These are phyloP conservation scores for Myxozyma geophila DNA, from an alignment of 805 yeast species.

Conservation along the genomic window DNA sequence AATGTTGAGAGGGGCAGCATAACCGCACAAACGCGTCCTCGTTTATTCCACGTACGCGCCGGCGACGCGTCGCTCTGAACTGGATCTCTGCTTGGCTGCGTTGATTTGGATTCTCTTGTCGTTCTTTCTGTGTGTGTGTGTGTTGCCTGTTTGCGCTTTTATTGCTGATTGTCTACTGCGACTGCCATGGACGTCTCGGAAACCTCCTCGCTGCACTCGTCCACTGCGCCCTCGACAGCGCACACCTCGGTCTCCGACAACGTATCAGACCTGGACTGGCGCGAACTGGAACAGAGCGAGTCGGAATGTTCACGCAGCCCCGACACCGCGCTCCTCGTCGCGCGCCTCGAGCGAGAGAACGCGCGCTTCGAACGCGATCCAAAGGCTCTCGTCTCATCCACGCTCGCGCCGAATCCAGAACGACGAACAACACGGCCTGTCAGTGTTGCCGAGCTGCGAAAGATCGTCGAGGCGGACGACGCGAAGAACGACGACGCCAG, in stretches of 20 bases:
- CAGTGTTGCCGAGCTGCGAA: constrained; percentile 23
- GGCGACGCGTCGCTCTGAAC: background rate
- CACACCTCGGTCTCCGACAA: constrained; percentile 8
- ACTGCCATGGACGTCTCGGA: constrained; percentile 3
- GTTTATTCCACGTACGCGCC: background rate
- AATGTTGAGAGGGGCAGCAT: constrained; percentile 1
- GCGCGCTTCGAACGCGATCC: constrained; percentile 34
- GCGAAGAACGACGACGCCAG: background rate
- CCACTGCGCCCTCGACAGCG: constrained; percentile 1
- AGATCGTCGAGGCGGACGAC: constrained; percentile 20
- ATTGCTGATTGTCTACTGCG: background rate
- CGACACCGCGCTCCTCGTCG: constrained; percentile 32
- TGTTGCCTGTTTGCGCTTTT: background rate
- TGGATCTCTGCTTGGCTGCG: background rate
- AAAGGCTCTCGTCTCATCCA: constrained; percentile 16
- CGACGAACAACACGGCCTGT: constrained; percentile 19
- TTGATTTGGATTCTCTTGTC: background rate
- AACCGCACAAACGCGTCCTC: background rate
- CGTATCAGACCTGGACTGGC: constrained; percentile 29
- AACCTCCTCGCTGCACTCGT: background rate
- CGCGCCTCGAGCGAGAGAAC: constrained; percentile 36
- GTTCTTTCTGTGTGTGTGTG: background rate
- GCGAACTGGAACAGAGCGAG: constrained; percentile 25
- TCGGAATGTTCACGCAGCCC: constrained; percentile 12
- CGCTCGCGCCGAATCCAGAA: background rate